Conservation (phyloP, 1,139 yeast species). For the Pneumocystis jirovecii region DNA sequence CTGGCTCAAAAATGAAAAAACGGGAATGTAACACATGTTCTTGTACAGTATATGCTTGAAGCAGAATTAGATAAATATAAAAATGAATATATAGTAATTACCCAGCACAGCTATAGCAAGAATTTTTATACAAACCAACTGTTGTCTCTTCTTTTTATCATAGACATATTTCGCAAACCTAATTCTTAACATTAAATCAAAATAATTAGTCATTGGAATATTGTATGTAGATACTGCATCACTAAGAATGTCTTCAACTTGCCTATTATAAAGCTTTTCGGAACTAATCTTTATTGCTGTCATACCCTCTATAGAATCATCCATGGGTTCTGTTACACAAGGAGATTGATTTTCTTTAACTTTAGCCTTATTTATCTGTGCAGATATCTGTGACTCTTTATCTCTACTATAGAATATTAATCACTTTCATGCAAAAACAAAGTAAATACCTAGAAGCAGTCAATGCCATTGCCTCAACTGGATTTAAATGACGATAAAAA, state of each 20-base stretch:
- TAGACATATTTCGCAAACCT: conserved; percentile 7
- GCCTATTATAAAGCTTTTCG: conserved; percentile 1
- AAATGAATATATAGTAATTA: conserved; percentile 25
- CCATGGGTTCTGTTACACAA: background rate
- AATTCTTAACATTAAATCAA: conserved; percentile 9
- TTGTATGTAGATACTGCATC: conserved; percentile 1
- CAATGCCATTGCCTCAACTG: background rate
- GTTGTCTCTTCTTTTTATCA: conserved; percentile 39
- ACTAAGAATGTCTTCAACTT: conserved; percentile 5
- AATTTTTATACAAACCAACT: conserved; percentile 49
- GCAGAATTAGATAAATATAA: background rate
- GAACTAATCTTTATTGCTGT: conserved; percentile 4
- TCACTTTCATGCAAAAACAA: background rate
- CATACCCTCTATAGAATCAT: conserved; percentile 6
- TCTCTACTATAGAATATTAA: background rate
- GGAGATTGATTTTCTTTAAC: background rate
- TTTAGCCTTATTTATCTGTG: background rate
- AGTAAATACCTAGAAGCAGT: background rate
- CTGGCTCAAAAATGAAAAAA: conserved; percentile 62
- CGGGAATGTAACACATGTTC: conserved; percentile 27
- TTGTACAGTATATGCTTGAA: conserved; percentile 12
- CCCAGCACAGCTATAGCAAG: conserved; percentile 38
- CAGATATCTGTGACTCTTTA: background rate
- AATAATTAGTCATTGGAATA: conserved; percentile 3
- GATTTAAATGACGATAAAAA: background rate